Base-by-base conservation (phyloP, 257 asterid species). In the Solanum bulbocastanum region DNA sequence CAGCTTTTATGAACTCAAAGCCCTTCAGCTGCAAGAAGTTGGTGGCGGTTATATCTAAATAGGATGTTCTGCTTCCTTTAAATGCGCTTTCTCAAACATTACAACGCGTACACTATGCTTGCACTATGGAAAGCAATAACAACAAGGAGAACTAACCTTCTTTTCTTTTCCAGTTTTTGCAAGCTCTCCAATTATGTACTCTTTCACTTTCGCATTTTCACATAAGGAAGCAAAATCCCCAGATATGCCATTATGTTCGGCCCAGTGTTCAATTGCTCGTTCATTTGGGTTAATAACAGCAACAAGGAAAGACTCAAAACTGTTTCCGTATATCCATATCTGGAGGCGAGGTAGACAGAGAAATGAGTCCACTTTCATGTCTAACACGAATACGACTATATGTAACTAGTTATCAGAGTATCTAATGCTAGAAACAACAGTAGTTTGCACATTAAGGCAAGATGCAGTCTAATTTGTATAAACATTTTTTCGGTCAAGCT, bases 291-390 rank as follows among this genome's bases (percentile, higher is more conserved):
- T 96, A 71, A 94, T 79, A 40, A 97, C 88, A 84, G 98, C 98
- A 88, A 97, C 91, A 56, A 97, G 98, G 90, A 89, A 97, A 82
- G 98, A 94, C 91, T 97, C 99, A 11, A 97, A 97, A 93, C 99
- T 97, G 91, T 94, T 97, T 82, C 99, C 99, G 18, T 97, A 96
- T 22, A 97, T 86, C 99, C 99, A 97, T 88, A 96, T 93, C 99
- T 97, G 98, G 89, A 30, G 44, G 33, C 68, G 6, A 82, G 42
- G 42, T 82, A 30, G 44, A 82, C 56, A 71, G 12, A 81, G 6
- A 82, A 30, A 49, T 82, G 30, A 46, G 85, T 81, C 68, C 42
- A 46, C 42, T 81, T 46, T 49, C 85, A 46, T 81, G 27, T 30
- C 42, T 49, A 81, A 49, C 42, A 81, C 35, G 37, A 79, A 79